These are phyloP conservation scores for Coccomyxa sp. DNA, from an alignment of 139 green algal genomes.

Conservation along the genomic window DNA sequence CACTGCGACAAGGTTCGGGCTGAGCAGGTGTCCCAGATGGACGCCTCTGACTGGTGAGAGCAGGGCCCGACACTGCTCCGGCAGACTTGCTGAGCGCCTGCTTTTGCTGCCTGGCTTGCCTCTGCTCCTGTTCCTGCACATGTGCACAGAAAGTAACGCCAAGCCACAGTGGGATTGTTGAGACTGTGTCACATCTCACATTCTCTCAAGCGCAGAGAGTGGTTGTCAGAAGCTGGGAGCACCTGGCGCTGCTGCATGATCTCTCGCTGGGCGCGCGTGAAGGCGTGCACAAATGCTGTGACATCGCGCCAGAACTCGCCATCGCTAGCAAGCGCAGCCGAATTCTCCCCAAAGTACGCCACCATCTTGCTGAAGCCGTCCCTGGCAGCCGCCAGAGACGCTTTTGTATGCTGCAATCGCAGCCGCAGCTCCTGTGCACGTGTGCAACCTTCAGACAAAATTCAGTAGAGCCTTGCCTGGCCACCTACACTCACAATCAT, in stretches of 20 bases:
- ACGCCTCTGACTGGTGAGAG: too few species aligned
- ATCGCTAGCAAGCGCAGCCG: slow-evolving; percentile 18
- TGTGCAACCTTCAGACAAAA: neutral
- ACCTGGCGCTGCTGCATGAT: slow-evolving; percentile 15
- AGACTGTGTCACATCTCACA: too few species aligned
- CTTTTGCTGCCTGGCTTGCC: too few species aligned
- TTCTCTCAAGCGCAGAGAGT: too few species aligned
- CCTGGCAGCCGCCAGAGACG: slow-evolving; percentile 8
- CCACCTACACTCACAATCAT: neutral
- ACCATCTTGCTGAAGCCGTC: slow-evolving; percentile 22
- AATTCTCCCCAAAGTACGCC: slow-evolving; percentile 32
- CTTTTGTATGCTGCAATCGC: neutral
- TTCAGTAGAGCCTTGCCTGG: neutral
- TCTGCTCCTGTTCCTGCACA: too few species aligned
- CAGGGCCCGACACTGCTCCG: too few species aligned
- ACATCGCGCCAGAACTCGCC: slow-evolving; percentile 34
- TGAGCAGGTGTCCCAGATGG: too few species aligned
- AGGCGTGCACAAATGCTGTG: slow-evolving; percentile 16
- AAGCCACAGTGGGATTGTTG: too few species aligned
- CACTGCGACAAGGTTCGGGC: too few species aligned
- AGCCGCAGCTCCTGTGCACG: neutral
- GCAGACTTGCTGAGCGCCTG: too few species aligned
- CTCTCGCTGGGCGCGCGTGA: slow-evolving; percentile 16
- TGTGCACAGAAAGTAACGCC: too few species aligned
- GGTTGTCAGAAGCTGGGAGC: neutral